Evolutionary conservation across 805 yeast genomes (phyloP).

Genomic region (Clavispora phyllophila): DNA sequence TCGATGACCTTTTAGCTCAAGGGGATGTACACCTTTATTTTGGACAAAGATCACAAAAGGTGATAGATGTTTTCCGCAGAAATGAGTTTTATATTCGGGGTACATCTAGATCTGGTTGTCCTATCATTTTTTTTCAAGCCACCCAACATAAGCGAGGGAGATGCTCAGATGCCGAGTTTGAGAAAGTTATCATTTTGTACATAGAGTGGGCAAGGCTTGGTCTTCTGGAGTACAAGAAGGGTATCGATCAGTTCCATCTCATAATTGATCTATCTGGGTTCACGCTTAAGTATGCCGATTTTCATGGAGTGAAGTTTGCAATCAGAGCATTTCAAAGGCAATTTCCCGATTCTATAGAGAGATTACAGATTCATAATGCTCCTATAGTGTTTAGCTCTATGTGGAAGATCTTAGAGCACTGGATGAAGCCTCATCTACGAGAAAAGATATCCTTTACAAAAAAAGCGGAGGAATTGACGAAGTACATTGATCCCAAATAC

Average conservation of each 20-base stretch:
- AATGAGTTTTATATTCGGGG: slow-evolving; percentile 7
- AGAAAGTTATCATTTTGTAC: slow-evolving; percentile 3
- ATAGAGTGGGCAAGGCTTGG: slow-evolving; percentile 9
- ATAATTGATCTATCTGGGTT: slow-evolving; percentile 11
- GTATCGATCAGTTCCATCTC: slow-evolving; percentile 7
- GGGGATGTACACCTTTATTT: slow-evolving; percentile 8
- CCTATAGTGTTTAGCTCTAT: slow-evolving; percentile 7
- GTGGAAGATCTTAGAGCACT: slow-evolving; percentile 10
- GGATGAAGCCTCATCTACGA: slow-evolving; percentile 9
- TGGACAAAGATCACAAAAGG: slow-evolving; percentile 1
- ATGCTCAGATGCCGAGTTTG: slow-evolving; percentile 7
- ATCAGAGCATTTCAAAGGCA: slow-evolving; percentile 5
- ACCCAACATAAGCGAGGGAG: slow-evolving; percentile 6
- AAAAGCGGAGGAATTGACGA: slow-evolving; percentile 2
- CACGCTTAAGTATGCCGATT: slow-evolving; percentile 11
- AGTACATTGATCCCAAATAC: slow-evolving; percentile 5
- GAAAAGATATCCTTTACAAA: slow-evolving; percentile 8
- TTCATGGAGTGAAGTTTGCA: slow-evolving; percentile 8
- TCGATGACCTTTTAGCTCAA: slow-evolving; percentile 6
- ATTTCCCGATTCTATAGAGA: slow-evolving; percentile 11
- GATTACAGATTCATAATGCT: slow-evolving; percentile 10
- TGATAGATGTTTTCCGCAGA: slow-evolving; percentile 4
- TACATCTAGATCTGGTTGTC: slow-evolving; percentile 4
- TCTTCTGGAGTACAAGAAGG: slow-evolving; percentile 5
- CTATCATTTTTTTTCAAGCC: slow-evolving; percentile 4